A percentile compares a stretch with the other conserved stretches of the same genome.
phyloP scores from a whole-genome alignment of 176 grass and related monocot species.

The Oryza rufipogon region DNA sequence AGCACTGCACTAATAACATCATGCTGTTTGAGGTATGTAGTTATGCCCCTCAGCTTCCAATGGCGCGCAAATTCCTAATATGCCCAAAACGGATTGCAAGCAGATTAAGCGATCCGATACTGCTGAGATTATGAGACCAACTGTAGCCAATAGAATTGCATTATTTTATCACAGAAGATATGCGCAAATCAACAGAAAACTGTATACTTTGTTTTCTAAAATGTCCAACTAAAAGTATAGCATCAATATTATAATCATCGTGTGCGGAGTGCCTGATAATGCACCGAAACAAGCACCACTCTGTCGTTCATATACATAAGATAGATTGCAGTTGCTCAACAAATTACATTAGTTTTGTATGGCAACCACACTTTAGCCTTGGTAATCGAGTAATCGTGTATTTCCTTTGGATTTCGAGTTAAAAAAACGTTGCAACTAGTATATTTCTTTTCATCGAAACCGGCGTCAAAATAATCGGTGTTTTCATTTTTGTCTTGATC shows the following conservation, averaged over 20 bases:
- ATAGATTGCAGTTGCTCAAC: not conserved
- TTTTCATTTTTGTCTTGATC: not conserved
- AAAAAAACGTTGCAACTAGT: not conserved
- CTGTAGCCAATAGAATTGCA: not conserved
- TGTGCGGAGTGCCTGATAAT: not conserved
- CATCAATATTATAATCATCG: not conserved
- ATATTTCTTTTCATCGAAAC: slow-evolving; percentile 13
- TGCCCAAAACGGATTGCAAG: not conserved
- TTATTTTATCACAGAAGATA: not conserved
- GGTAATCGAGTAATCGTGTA: not conserved
- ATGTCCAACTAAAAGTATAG: not conserved
- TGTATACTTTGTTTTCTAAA: not conserved
- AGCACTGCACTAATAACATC: not conserved
- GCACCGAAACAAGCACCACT: not conserved
- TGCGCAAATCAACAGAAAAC: not conserved
- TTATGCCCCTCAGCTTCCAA: not conserved
- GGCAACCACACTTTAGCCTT: not conserved
- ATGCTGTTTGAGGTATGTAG: not conserved
- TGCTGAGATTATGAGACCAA: not conserved
- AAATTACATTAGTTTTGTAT: not conserved
- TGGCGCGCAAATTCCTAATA: not conserved
- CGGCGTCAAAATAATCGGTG: slow-evolving; percentile 8
- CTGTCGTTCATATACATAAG: not conserved
- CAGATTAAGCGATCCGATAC: not conserved
- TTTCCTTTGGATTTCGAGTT: slow-evolving; percentile 5